Evolutionary conservation across 225 moss, liverwort and hornwort species (phyloP), one percentile per base, ranked within the genome.

Genomic region (Straminergon stramineum): DNA sequence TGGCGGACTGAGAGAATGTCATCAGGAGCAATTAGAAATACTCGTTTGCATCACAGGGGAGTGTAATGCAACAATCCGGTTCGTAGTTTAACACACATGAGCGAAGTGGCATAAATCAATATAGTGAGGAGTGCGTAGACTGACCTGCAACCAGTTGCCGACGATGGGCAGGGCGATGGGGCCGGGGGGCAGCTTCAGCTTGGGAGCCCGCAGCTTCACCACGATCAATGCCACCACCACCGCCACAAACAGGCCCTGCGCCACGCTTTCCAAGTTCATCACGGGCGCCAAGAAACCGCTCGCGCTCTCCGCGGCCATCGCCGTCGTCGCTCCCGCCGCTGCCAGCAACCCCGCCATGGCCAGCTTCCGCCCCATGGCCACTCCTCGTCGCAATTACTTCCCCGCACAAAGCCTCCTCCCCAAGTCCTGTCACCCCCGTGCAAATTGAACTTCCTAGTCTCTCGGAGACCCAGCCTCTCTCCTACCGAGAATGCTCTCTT

Each of bases 121-220:
- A 11, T 37, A 15, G 37, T 26, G 24, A 48, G 9, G 17, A 62
- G 13, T n/a, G 51, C n/a, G 55, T 22, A 24, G 65, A 68, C 57
- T 70, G 35, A 95, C 95, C 93, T 95, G 95, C 87, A 95, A 80
- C 95, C 95, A 95, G 91, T 95, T 95, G 51, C 95, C 95, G 41
- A 95, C 93, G 41, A 95, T 18, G 65, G 95, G 95, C 32, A 95
- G 75, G 32, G 93, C 90, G 23, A 91, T 34, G 35, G 95, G 95
- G 53, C 94, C 95, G 6, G 95, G 95, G 43, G 95, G 95, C 17
- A 95, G 93, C 70, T 95, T 95, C 66, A 95, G 87, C 93, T 93
- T 95, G 26, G 91, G 91, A 31, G 90, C 91, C 48, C 81, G 86
- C 87, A 94, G 88, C 89, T 94, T 92, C 62, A 86, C 67, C 24